Evolutionary conservation across 1,284 basidiomycete species (phyloP).

Genomic region (Agroathelia rolfsii): DNA sequence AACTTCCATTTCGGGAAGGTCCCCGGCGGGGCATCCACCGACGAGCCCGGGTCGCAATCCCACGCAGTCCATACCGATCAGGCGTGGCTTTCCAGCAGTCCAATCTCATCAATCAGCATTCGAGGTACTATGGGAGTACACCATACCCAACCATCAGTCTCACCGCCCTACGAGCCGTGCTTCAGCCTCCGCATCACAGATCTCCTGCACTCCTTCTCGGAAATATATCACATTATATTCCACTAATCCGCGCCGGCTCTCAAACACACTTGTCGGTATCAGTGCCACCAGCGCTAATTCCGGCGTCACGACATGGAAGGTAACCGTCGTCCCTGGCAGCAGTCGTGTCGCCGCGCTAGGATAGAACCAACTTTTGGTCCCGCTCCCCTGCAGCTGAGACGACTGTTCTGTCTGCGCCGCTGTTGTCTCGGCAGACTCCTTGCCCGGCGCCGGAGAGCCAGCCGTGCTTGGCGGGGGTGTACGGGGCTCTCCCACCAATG

Average conservation of each 20-base stretch:
- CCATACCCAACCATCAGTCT: too few relatives aligned
- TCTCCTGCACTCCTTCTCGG: conserved; percentile 69
- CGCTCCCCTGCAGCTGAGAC: conserved; percentile 8
- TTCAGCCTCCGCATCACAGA: conserved; percentile 61
- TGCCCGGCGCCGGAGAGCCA: conserved; percentile 4
- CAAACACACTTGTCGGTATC: conserved; percentile 72
- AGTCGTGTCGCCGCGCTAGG: conserved; percentile 40
- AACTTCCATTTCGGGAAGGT: too few relatives aligned
- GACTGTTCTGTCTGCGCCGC: conserved; percentile 9
- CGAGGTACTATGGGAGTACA: too few relatives aligned
- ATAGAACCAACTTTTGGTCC: conserved; percentile 18
- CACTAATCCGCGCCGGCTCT: conserved; percentile 70
- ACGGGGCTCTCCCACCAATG: conserved; percentile 2
- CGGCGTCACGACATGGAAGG: conserved; percentile 80
- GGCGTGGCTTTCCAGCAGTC: too few relatives aligned
- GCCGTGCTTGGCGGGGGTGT: conserved; percentile 8
- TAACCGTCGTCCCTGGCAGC: conserved; percentile 66
- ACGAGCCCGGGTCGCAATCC: too few relatives aligned
- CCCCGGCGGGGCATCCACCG: too few relatives aligned
- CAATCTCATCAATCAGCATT: too few relatives aligned
- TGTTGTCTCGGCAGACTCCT: conserved; percentile 3
- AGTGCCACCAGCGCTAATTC: conserved; percentile 76
- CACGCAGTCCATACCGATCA: too few relatives aligned
- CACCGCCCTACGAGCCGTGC: too few relatives aligned
- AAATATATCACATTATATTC: conserved; percentile 94